Evolutionary conservation across 2,329 filamentous ascomycete genomes (phyloP).

Genomic region (Neospermospora avenae): DNA sequence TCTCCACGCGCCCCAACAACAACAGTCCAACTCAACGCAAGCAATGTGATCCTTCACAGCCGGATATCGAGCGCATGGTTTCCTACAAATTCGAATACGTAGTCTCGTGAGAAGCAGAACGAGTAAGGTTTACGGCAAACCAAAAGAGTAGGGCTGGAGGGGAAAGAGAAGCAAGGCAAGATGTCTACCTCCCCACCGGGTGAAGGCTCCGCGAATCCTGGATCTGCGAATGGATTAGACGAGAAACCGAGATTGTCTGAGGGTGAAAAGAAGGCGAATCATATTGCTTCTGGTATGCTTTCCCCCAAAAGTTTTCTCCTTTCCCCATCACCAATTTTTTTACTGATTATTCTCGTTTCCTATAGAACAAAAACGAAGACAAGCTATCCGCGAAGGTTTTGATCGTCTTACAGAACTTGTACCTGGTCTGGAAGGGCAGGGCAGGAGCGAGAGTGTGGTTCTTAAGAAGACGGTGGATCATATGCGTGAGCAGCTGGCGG

Average conservation of each 20-base stretch:
- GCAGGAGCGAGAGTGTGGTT: constrained; percentile 66
- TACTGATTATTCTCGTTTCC: constrained; percentile 7
- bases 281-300: constrained; percentile 55
- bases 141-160: not conserved
- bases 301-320: too few relatives aligned
- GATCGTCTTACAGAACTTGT: constrained; percentile 65
- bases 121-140: not conserved
- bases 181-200: constrained; percentile 29
- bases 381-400: constrained; percentile 63
- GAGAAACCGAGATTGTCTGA: constrained; percentile 65
- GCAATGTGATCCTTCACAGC: not conserved
- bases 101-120: not conserved
- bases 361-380: constrained; percentile 48
- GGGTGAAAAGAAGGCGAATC: constrained; percentile 70
- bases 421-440: constrained; percentile 66
- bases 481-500: constrained; percentile 48
- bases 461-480: constrained; percentile 56
- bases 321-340: not conserved
- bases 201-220: constrained; percentile 30
- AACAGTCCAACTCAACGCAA: not conserved
- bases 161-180: not conserved
- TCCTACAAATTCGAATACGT: not conserved
- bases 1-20: not conserved
- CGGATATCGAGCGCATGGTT: not conserved
- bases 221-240: constrained; percentile 29